Base-by-base conservation (phyloP, 257 asterid species). In the Solanum bukasovii region DNA sequence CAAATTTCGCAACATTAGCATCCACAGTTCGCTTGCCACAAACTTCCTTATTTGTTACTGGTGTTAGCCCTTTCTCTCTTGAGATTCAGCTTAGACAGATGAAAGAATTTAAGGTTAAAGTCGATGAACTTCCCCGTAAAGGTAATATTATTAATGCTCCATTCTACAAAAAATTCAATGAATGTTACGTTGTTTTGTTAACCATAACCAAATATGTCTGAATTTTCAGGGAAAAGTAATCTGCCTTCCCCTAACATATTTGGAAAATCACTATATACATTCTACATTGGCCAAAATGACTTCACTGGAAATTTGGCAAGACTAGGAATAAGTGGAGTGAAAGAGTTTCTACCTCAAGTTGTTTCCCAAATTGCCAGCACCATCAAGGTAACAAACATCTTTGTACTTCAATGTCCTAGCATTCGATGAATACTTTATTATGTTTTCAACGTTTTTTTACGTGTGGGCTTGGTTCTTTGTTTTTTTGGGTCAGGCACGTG, bases 271-370 rank as follows among this genome's bases (percentile, higher is more conserved):
- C 90, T 94, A 16, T 95, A 92, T 88, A 90, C 92, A 71, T 93
- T 95, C 92, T 92, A 92, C 89, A 92, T 92, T 38, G 98, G 98
- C 75, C 98, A 93, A 87, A 90, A 94, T 70, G 98, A 95, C 86
- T 90, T 95, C 87, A 91, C 97, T 8, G 88, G 91, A 72, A 86
- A 90, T 87, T 77, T 93, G 74, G 90, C 89, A 20, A 87, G 90
- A 16, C 44, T 91, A 23, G 94, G 98, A 13, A 63, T 92, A 29
- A 88, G 42, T 49, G 98, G 94, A 84, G 91, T 91, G 6, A 90
- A 89, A 86, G 85, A 91, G 49, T 86, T 77, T 34, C 90, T 87
- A 34, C 94, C 96, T 83, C 91, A 88, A 87, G 92, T 94, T 25
- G 89, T 92, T 81, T 85, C 89, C 23, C 93, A 86, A 85, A 92